Base-by-base conservation (phyloP, 129 eudicot genomes). In the Centaurea solstitialis region DNA sequence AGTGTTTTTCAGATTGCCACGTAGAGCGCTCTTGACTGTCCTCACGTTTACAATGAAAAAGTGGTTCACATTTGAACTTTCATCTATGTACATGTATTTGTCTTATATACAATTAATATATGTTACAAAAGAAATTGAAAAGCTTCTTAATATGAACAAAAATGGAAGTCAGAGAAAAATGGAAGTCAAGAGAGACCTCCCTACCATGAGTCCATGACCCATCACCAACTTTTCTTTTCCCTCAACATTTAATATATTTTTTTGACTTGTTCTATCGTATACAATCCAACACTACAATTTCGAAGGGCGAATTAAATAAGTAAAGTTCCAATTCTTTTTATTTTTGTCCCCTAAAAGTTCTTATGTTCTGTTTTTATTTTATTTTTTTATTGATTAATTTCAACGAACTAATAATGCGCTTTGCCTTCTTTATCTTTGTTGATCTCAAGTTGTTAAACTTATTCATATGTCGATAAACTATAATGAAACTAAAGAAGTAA, bases 251-350 rank as follows among this genome's bases (percentile, higher is more conserved):
- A 53, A 53, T 33, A 12, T 33, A 22, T 24, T 28, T 47, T 47
- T 8, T 28, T 74, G 78, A 74, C 78, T 26, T 26, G 78, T 74
- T 74, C 78, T 50, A 9, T n/a, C 45, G 30, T 50, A 75, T 53
- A 75, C 18, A 59, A 75, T 53, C 68, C 30, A 43, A 28, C 15
- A 50, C 43, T 74, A 26, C 23, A 53, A 74, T 57, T 22, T n/a
- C 18, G 68, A 33, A 33, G 37, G 68, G 33, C 6, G 33, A 74
- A 43, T 50, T 50, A 50, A 50, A 50, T 50, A 50, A 50, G 13
- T 50, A 50, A 50, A 50, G 61, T 50, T 50, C 61, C 61, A 50
- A 13, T 50, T 50, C 61, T 50, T 50, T 50, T 50, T 53, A 17
- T 53, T 53, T 53, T 53, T 53, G 21, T 53, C 62, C 62, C 62